Conservation (phyloP, 2,329 filamentous ascomycete genomes). For the Rachicladosporium sp. region DNA sequence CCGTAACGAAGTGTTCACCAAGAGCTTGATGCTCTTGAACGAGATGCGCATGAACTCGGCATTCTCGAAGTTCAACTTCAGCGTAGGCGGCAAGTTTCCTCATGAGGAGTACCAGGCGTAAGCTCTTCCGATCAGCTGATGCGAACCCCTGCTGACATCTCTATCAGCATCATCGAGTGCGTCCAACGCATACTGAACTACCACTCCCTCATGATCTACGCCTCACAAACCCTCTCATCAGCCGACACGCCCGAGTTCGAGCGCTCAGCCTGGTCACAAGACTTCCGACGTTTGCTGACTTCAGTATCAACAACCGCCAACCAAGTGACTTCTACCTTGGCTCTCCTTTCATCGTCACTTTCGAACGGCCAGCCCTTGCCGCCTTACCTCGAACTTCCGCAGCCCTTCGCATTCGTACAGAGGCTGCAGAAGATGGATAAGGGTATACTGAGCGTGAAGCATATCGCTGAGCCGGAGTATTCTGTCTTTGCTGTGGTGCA, state of each 20-base stretch:
- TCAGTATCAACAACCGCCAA: conserved; percentile 50
- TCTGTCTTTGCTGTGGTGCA: conserved; percentile 63
- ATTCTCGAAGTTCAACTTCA: conserved; percentile 58
- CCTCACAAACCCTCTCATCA: conserved; percentile 41
- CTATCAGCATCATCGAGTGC: conserved; percentile 42
- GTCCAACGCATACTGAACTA: conserved; percentile 53
- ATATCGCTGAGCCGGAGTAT: conserved; percentile 52
- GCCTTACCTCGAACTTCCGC: conserved; percentile 52
- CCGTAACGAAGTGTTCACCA: conserved; percentile 50
- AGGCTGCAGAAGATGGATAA: conserved; percentile 46
- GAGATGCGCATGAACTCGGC: conserved; percentile 50
- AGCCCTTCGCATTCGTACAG: conserved; percentile 46
- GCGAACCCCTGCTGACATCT: conserved; percentile 6
- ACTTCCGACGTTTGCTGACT: conserved; percentile 47
- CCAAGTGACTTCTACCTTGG: conserved; percentile 54
- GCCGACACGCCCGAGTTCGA: conserved; percentile 25
- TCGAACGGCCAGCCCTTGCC: conserved; percentile 55
- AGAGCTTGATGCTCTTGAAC: conserved; percentile 53
- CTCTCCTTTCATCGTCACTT: conserved; percentile 56
- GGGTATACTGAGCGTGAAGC: conserved; percentile 49
- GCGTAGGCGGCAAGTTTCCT: conserved; percentile 60
- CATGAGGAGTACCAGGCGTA: conserved; percentile 45
- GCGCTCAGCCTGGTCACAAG: conserved; percentile 44
- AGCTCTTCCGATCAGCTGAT: too few relatives aligned
- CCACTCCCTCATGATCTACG: conserved; percentile 52